These are phyloP conservation scores for Acanthamoeba castellanii DNA, from an alignment of 208 protist genomes.

Conservation along the genomic window DNA sequence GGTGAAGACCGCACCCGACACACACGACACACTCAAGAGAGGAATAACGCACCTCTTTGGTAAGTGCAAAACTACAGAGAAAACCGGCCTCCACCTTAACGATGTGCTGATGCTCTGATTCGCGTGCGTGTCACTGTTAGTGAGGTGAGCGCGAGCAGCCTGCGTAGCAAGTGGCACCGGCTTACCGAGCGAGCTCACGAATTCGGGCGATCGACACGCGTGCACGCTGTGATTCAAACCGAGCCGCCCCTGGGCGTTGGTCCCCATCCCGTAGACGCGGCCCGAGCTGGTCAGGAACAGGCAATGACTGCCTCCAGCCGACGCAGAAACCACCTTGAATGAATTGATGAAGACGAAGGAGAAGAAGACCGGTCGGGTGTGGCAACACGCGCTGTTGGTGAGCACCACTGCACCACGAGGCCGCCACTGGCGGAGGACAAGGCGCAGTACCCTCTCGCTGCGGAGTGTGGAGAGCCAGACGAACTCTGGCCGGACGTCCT, in stretches of 20 bases:
- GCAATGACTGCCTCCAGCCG: not conserved
- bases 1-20: not conserved
- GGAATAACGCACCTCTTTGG: not conserved
- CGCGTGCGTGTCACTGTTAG: not conserved
- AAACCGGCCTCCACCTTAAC: conserved; percentile 3
- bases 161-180: not conserved
- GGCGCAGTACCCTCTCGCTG: not conserved
- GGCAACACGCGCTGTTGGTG: not conserved
- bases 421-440: not conserved
- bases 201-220: not conserved
- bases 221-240: not conserved
- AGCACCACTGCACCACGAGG: too few relatives aligned
- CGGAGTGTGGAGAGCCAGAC: not conserved
- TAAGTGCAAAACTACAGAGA: conserved; percentile 17
- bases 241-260: not conserved
- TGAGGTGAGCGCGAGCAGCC: not conserved
- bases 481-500: not conserved
- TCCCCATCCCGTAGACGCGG: conserved; percentile 7
- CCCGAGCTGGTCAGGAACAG: conserved; percentile 11
- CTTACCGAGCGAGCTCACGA: conserved; percentile 14
- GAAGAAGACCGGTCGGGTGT: not conserved
- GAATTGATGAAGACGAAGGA: not conserved
- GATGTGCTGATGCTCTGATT: not conserved
- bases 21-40: not conserved
- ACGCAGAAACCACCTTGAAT: not conserved